phyloP scores from a whole-genome alignment of 805 yeast genomes.

The Barnettozyma siamensis region DNA sequence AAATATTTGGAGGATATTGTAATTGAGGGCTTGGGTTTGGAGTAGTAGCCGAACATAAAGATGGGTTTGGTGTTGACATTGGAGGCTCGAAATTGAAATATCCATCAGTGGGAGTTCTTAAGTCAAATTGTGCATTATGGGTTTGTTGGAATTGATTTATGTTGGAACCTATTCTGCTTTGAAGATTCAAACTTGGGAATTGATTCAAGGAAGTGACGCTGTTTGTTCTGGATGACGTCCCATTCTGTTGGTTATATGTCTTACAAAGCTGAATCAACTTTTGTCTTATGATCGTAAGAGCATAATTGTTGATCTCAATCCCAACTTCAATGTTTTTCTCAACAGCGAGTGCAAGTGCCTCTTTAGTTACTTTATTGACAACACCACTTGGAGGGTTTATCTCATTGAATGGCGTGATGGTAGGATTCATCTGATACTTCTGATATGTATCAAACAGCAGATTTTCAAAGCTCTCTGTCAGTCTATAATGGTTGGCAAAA shows the following conservation, averaged over 20 bases:
- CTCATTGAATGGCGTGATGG: conserved; percentile 62
- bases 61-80: background rate
- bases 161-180: conserved; percentile 13
- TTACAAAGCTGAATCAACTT: conserved; percentile 27
- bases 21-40: background rate
- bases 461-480: conserved; percentile 37
- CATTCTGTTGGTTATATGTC: background rate
- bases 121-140: conserved; percentile 13
- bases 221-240: conserved; percentile 17
- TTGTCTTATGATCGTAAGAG: conserved; percentile 34
- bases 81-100: conserved; percentile 24
- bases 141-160: conserved; percentile 5
- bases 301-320: conserved; percentile 31
- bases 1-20: conserved; percentile 1
- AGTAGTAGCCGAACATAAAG: background rate
- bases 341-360: conserved; percentile 38
- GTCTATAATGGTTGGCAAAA: conserved; percentile 24
- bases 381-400: conserved; percentile 64
- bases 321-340: conserved; percentile 31
- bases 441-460: conserved; percentile 43
- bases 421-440: conserved; percentile 47
- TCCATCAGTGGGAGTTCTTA: conserved; percentile 20
- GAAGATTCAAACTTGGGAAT: conserved; percentile 19
- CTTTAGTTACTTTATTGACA: conserved; percentile 52
- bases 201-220: conserved; percentile 14